These are phyloP conservation scores for Raphidocelis subcapitata DNA, from an alignment of 139 green algal species.

Conservation along the genomic window DNA sequence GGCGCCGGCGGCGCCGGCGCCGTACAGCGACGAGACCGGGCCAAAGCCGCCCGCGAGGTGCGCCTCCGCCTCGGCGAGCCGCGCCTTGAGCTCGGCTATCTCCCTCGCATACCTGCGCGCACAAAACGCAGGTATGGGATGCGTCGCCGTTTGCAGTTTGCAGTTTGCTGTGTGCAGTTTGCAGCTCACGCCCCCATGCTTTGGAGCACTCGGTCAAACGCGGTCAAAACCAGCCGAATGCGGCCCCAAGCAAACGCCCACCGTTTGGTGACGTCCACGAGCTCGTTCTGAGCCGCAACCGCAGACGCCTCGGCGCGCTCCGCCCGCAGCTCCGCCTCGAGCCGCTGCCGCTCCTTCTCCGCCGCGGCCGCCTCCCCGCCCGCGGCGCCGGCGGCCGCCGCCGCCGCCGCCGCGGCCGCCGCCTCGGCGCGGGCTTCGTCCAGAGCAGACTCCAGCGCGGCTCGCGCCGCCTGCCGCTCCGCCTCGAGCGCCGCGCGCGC, in stretches of 20 bases:
- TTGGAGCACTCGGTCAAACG: too few species aligned
- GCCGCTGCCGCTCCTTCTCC: slow-evolving; percentile 17
- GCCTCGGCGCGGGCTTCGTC: too few species aligned
- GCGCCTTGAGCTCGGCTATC: slow-evolving; percentile 55
- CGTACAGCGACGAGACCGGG: slow-evolving; percentile 9
- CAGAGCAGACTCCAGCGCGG: not conserved
- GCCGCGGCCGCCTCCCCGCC: not conserved
- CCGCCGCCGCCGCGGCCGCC: too few species aligned
- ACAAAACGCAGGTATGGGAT: not conserved
- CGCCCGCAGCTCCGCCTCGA: slow-evolving; percentile 31
- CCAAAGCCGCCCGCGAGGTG: slow-evolving; percentile 71
- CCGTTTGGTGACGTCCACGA: slow-evolving; percentile 53
- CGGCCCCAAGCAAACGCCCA: not conserved
- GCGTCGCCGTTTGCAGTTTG: not conserved
- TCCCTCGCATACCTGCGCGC: slow-evolving; percentile 48
- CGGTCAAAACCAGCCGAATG: too few species aligned
- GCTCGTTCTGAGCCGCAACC: slow-evolving; percentile 49
- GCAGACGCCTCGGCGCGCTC: slow-evolving; percentile 46
- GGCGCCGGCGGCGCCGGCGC: not conserved
- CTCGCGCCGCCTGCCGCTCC: not conserved
- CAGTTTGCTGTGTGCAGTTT: not conserved
- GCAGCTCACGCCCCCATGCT: not conserved
- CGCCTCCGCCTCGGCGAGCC: slow-evolving; percentile 62
- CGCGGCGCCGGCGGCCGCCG: not conserved
- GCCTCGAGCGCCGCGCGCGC: not conserved